Base-by-base conservation (phyloP, 176 grass and related monocot species). In the Chrysopogon serrulatus region DNA sequence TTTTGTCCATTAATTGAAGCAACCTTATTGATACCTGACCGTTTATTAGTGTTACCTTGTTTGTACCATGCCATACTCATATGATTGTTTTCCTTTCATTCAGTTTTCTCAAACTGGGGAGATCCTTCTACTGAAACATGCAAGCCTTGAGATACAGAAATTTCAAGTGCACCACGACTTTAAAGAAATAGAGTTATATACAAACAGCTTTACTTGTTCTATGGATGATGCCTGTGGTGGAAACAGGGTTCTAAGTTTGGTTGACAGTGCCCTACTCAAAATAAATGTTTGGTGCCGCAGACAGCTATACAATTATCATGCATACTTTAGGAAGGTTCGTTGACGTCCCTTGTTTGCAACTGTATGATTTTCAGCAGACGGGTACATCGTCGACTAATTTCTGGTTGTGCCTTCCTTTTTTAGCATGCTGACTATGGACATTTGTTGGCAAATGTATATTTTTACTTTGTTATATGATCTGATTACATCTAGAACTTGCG, bases 231-330 rank as follows among this genome's bases (percentile, higher is more conserved):
- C 44, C 63, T 71, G 78, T 81, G 84, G 65, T 60, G 68, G 78
- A 59, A 88, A 79, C 54, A 81, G 51, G 56, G 17, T 86, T 87
- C 60, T 93, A 86, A 91, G 80, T 86, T 83, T 94, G 77, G 81
- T 94, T 7, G 92, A 92, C 75, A 85, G 68, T 76, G 67, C 85
- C 82, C 47, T 95, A 70, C 71, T 86, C 69, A 93, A 91, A 87
- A 88, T 98, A 78, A 84, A 80, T 42, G 32, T 14, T 53, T 98
- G 90, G 86, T 98, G 92, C 65, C 27, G 4, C 41, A 84, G 74
- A 68, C 92, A 98, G 81, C 80, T 98, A 77, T 72, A 91, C 75
- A 90, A 90, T 71, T 98, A 95, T 88, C 95, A 98, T 74, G 68
- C 87, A 65, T 65, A 91, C 86, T 98, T 95, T 89, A 83, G 62